These are phyloP conservation scores for Fusarium sp. DNA, from an alignment of 2,329 filamentous ascomycete species.

Conservation along the genomic window DNA sequence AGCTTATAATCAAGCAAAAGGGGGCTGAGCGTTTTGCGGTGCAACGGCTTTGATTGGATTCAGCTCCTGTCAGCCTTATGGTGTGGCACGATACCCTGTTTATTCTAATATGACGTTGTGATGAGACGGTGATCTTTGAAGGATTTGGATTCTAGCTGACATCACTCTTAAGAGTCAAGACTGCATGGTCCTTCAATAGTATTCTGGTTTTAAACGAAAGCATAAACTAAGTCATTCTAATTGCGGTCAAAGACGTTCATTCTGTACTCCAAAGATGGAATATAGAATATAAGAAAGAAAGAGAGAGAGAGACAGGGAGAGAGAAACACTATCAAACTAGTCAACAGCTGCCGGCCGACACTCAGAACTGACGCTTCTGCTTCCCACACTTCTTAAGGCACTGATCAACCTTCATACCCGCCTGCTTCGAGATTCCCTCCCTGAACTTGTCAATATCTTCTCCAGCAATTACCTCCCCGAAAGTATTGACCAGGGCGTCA, in stretches of 20 bases:
- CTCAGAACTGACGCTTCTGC: slow-evolving; percentile 53
- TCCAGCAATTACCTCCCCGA: slow-evolving; percentile 60
- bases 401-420: slow-evolving; percentile 63
- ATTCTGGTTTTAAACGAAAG: background rate
- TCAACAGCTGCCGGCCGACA: background rate
- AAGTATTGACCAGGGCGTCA: slow-evolving; percentile 59
- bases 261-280: background rate
- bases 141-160: background rate
- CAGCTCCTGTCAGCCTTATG: background rate
- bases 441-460: slow-evolving; percentile 60
- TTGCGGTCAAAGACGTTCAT: background rate
- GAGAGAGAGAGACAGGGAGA: background rate
- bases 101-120: background rate
- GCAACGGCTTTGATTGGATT: background rate
- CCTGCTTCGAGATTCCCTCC: slow-evolving; percentile 55
- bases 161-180: background rate
- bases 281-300: background rate
- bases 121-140: no score
- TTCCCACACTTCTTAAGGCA: slow-evolving; percentile 56
- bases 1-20: background rate
- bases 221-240: background rate
- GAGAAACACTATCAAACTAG: background rate
- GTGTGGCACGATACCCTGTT: background rate
- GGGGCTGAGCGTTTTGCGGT: background rate
- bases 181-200: background rate